Conservation (phyloP, 2,329 filamentous ascomycete species). For the Lomentospora prolificans region DNA sequence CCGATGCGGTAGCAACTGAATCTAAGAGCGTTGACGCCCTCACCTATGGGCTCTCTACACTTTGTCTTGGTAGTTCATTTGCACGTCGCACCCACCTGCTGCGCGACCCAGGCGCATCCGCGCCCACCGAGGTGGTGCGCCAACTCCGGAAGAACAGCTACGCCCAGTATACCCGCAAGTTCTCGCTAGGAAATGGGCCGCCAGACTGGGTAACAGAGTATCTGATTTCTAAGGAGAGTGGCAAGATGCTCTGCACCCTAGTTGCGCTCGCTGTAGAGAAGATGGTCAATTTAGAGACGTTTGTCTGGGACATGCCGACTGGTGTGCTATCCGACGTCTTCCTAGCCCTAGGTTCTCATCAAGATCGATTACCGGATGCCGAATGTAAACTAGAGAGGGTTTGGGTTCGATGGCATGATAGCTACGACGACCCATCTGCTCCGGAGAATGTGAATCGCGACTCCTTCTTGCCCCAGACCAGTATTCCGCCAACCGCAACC, state of each 20-base stretch:
- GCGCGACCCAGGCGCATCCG: constrained; percentile 14
- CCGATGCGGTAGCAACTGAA: constrained; percentile 51
- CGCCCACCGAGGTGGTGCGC: neutral
- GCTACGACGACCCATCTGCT: constrained; percentile 35
- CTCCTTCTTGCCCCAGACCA: neutral
- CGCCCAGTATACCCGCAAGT: constrained; percentile 69
- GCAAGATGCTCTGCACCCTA: constrained; percentile 80
- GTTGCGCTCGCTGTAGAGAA: constrained; percentile 70
- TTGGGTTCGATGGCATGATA: constrained; percentile 80
- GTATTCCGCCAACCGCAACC: constrained; percentile 21
- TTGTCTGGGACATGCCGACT: constrained; percentile 85
- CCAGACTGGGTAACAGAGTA: constrained; percentile 72
- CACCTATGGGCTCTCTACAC: constrained; percentile 70
- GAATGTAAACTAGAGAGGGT: constrained; percentile 53
- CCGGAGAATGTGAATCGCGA: constrained; percentile 3
- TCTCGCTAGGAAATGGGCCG: constrained; percentile 76
- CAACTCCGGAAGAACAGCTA: constrained; percentile 50
- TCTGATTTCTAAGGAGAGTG: constrained; percentile 70
- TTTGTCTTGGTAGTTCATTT: constrained; percentile 55
- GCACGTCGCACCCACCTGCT: constrained; percentile 27
- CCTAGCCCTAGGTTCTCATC: constrained; percentile 63
- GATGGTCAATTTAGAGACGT: constrained; percentile 73
- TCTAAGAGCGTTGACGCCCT: constrained; percentile 70
- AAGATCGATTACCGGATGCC: constrained; percentile 35
- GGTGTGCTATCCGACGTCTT: constrained; percentile 74